These are phyloP conservation scores for Torrubiellomyces zombiae DNA, from an alignment of 2,329 filamentous ascomycete species.

Conservation along the genomic window DNA sequence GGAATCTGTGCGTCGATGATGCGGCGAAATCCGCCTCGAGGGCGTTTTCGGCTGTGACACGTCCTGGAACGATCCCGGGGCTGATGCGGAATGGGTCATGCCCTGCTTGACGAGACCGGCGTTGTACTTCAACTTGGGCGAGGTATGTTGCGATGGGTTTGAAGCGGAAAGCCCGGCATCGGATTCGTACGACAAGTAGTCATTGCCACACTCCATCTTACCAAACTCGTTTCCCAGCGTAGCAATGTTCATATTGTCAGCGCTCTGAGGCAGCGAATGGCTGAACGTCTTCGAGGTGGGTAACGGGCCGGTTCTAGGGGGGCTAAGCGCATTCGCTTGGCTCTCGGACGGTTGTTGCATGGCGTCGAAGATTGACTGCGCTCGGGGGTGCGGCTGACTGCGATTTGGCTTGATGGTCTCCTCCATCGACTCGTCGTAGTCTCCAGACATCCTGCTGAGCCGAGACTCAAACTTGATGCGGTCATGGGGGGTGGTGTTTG, in stretches of 20 bases:
- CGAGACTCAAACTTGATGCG: slow-evolving; percentile 24
- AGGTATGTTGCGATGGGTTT: slow-evolving; percentile 32
- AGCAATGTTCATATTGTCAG: slow-evolving; percentile 40
- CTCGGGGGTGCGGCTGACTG: slow-evolving; percentile 23
- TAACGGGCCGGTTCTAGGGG: slow-evolving; percentile 34
- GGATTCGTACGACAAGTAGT: slow-evolving; percentile 15
- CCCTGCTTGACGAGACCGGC: too few species aligned
- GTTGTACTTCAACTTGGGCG: slow-evolving; percentile 26
- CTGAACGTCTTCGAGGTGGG: slow-evolving; percentile 28
- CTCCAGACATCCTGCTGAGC: slow-evolving; percentile 37
- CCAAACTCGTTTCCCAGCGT: slow-evolving; percentile 27
- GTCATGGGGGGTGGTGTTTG: slow-evolving; percentile 45
- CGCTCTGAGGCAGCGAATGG: slow-evolving; percentile 33
- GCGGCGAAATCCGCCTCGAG: slow-evolving; percentile 10
- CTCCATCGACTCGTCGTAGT: slow-evolving; percentile 49
- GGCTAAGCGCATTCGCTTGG: slow-evolving; percentile 32
- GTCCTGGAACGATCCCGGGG: too few species aligned
- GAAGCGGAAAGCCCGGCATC: slow-evolving; percentile 21
- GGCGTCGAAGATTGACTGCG: slow-evolving; percentile 39
- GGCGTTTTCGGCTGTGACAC: slow-evolving; percentile 6
- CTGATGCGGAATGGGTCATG: too few species aligned
- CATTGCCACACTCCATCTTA: slow-evolving; percentile 19
- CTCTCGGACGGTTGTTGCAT: slow-evolving; percentile 40
- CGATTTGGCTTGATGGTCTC: slow-evolving; percentile 44
- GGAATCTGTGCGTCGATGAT: slow-evolving; percentile 42